Conservation (phyloP, 495 filamentous ascomycete species). For the Penicillium soppii region DNA sequence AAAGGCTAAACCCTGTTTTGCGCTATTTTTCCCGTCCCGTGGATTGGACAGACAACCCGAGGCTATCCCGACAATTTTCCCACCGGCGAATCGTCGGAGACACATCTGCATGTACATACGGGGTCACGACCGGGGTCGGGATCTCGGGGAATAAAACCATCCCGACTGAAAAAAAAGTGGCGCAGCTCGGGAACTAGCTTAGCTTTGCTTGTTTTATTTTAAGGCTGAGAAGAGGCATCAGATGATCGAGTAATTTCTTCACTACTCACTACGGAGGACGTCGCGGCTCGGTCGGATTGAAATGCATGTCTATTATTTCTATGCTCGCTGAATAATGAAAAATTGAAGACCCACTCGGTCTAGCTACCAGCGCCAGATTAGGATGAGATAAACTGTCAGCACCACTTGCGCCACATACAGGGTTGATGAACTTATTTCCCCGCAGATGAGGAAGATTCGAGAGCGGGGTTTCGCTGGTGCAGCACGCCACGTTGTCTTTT, state of each 20-base stretch:
- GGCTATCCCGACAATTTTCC: conserved; percentile 12
- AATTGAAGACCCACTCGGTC: background rate
- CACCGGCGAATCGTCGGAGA: conserved; percentile 13
- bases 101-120: background rate
- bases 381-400: conserved; percentile 48
- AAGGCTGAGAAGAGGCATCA: background rate
- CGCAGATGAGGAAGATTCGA: conserved; percentile 9
- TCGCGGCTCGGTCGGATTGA: background rate
- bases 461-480: conserved; percentile 7
- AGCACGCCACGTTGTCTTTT: conserved; percentile 18
- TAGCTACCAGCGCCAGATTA: conserved; percentile 52
- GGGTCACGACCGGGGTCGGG: background rate
- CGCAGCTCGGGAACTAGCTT: background rate
- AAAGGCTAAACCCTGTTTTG: conserved; percentile 6
- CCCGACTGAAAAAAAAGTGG: background rate
- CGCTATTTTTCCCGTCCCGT: conserved; percentile 19
- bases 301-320: conserved; percentile 13
- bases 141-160: background rate
- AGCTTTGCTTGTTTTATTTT: background rate
- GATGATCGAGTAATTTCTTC: background rate
- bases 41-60: conserved; percentile 21
- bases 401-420: conserved; percentile 45
- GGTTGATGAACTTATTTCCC: conserved; percentile 30
- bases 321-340: conserved; percentile 11
- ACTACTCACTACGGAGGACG: background rate